A percentile compares a stretch with the other conserved stretches of the same genome.
Conservation (phyloP, 306 rosid genomes). For the Vachellia collinsii region DNA sequence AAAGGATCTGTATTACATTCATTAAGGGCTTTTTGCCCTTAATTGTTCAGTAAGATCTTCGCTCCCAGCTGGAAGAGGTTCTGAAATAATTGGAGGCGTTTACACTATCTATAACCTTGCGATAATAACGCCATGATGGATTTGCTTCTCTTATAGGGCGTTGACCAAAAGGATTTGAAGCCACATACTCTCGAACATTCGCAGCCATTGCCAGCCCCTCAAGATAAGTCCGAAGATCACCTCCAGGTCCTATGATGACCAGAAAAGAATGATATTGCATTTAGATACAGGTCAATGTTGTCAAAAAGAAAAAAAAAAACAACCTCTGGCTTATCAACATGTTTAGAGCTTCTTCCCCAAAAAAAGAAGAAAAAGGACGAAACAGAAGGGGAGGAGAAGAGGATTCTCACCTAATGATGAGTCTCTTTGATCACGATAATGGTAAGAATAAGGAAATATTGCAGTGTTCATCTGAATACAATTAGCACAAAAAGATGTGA, state of each 20-base stretch:
- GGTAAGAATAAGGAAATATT: slow-evolving; percentile 73
- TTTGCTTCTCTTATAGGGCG: slow-evolving; percentile 57
- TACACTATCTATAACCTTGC: slow-evolving; percentile 37
- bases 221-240: slow-evolving; percentile 70
- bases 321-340: slow-evolving; percentile 4
- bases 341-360: neutral
- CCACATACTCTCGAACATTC: slow-evolving; percentile 61
- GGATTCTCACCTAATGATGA: slow-evolving; percentile 67
- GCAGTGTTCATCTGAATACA: slow-evolving; percentile 69
- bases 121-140: slow-evolving; percentile 66
- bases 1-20: neutral
- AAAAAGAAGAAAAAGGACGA: neutral
- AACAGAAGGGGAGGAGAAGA: neutral
- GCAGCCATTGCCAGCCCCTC: slow-evolving; percentile 64
- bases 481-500: slow-evolving; percentile 23
- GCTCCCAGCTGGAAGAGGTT: slow-evolving; percentile 4
- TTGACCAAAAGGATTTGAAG: slow-evolving; percentile 76
- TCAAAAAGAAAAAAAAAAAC: neutral
- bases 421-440: slow-evolving; percentile 46
- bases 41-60: slow-evolving; percentile 6
- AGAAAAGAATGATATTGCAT: neutral
- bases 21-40: neutral
- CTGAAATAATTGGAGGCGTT: neutral
- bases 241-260: slow-evolving; percentile 64
- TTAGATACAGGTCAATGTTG: neutral